Evolutionary conservation across 1,284 basidiomycete species (phyloP).

Genomic region (Cutaneotrichosporon sp.): DNA sequence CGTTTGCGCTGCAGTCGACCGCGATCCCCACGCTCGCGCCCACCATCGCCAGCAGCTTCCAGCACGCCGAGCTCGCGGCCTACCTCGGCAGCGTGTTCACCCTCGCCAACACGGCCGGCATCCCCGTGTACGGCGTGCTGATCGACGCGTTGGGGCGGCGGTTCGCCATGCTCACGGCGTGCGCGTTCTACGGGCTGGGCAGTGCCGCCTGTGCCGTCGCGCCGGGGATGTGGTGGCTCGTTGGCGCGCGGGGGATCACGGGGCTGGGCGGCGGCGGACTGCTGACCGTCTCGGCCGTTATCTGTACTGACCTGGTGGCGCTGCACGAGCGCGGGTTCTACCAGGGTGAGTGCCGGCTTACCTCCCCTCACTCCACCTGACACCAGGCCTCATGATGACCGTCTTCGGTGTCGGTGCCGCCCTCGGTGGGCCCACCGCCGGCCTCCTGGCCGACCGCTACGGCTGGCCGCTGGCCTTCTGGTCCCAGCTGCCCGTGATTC

Average conservation of each 20-base stretch:
- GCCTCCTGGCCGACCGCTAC: constrained; percentile 46
- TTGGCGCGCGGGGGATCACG: constrained; percentile 45
- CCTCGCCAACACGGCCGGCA: constrained; percentile 48
- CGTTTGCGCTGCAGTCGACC: constrained; percentile 50
- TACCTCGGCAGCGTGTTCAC: constrained; percentile 51
- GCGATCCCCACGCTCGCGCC: constrained; percentile 52
- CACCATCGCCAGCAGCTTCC: constrained; percentile 32
- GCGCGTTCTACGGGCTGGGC: constrained; percentile 45
- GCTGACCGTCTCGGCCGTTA: constrained; percentile 50
- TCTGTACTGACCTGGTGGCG: constrained; percentile 52
- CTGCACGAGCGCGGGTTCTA: constrained; percentile 52
- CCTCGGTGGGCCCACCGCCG: constrained; percentile 49
- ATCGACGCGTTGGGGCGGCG: constrained; percentile 50
- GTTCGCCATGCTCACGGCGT: constrained; percentile 47
- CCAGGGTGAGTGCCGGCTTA: constrained; percentile 52
- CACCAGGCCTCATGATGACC: constrained; percentile 50
- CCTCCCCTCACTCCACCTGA: too few relatives aligned
- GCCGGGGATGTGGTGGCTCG: constrained; percentile 43
- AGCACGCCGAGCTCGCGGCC: constrained; percentile 49
- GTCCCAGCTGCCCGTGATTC: constrained; percentile 42
- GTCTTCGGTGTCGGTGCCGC: constrained; percentile 49
- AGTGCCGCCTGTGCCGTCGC: constrained; percentile 45
- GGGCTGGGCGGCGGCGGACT: constrained; percentile 54
- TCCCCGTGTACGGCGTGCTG: constrained; percentile 53
- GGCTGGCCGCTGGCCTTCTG: constrained; percentile 51